phyloP scores from a whole-genome alignment of 306 rosid species.

The Myrica gale region DNA sequence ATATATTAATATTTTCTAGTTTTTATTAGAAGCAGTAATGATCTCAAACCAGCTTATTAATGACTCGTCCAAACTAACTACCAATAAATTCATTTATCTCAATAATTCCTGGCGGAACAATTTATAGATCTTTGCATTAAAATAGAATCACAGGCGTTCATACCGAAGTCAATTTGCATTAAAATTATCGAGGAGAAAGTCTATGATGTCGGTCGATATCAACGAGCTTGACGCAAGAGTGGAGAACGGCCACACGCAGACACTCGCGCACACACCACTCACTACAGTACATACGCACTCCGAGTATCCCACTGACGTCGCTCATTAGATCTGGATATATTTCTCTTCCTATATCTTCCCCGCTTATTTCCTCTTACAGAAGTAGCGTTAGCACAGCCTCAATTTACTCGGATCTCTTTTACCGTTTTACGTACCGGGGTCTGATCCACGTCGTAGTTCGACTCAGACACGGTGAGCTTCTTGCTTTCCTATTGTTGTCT shows the following conservation, averaged over 20 bases:
- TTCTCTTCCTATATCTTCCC: neutral
- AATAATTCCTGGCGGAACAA: neutral
- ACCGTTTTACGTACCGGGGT: neutral
- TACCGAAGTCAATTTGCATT: no score
- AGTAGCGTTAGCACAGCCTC: neutral
- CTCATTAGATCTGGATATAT: neutral
- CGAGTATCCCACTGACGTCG: neutral
- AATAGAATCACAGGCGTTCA: no score
- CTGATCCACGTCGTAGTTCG: slow-evolving; percentile 6
- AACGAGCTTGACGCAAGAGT: neutral
- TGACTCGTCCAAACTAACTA: neutral
- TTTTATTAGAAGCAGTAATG: no score
- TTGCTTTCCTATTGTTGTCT: neutral
- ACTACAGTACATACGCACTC: neutral
- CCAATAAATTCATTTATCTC: no score
- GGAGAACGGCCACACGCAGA: no score
- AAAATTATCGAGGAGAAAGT: no score
- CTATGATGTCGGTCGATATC: neutral
- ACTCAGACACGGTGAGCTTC: slow-evolving; percentile 28
- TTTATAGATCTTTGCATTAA: no score
- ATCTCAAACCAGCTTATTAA: no score
- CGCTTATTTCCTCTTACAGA: neutral
- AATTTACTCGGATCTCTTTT: slow-evolving; percentile 6
- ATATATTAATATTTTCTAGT: no score
- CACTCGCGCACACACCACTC: no score